Base-by-base conservation (phyloP, 495 filamentous ascomycete genomes). In the Evansstolkia leycettana region DNA sequence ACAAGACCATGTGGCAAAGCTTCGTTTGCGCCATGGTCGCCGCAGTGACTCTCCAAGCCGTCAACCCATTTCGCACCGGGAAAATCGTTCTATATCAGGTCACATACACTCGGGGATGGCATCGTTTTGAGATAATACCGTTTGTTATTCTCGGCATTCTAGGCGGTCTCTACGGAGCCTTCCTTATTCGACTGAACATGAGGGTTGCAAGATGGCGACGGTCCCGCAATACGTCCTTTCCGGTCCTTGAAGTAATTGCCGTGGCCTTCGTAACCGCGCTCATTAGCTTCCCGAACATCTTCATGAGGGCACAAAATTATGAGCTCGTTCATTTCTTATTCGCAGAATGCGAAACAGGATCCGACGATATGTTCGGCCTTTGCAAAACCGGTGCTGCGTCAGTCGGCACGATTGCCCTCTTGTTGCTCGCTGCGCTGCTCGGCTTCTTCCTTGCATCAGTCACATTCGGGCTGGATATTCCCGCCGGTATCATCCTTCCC, bases 1-100 rank as follows among this genome's bases (percentile, higher is more conserved):
- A 98, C 50, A 96, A 95, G 54, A 94, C 90, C 1, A 98, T 98
- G 90, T 98, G 90, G 90, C 89, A 95, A 52, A 93, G 85, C 52
- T 96, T 98, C 59, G 90, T 98, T 12, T 94, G 89, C 47, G 90
- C 90, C 48, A 96, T 96, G 88, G 81, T 94, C 8, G 90, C 90
- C 11, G 88, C 92, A 11, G 84, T 96, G 7, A 85, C 84, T 11
- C 59, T 98, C 17, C 89, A 98, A 54, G 84, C 84, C 18, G 72
- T 94, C 37, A 88, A 98, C 51, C 90, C 90, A 9, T 96, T 96
- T 55, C 73, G 90, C 27, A 94, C 89, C 2, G 90, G 92, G 13
- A 95, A 96, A 50, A 78, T 98, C 36, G 90, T 96, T 33, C 63
- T 96, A 12, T 98, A 95, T 58, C 88, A 98, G 57, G 89, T 96